Evolutionary conservation across 257 asterid species (phyloP), one percentile per base, ranked within the genome.

Genomic region (Galeopsis tetrahit): DNA sequence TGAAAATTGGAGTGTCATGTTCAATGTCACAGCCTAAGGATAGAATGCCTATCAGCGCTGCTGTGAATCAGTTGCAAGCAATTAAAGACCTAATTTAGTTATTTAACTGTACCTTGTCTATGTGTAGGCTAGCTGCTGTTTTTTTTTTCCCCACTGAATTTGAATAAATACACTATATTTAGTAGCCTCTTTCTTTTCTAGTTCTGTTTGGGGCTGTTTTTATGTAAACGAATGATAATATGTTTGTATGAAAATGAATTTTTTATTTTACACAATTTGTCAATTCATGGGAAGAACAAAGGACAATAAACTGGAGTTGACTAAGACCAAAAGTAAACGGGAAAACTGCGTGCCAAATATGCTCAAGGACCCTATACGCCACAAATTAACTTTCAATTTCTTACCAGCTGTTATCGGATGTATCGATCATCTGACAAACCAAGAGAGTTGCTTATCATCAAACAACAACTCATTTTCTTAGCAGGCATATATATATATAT

Each of bases 401-500:
- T 49, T 14, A 66, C 15, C 56, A 63, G 44, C 70, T 70, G 65
- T 63, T 69, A 55, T 73, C 56, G 34, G 51, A 38, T 72, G 43
- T 11, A 52, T 40, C 70, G n/a, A 56, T 6, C 39, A 4, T 21
- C 5, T 13, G 36, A 17, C 51, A 36, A 51, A 8, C 40, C 48
- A 40, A 69, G 31, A 21, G n/a, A 28, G 13, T 8, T 56, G 36
- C 8, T 31, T 8, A 28, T 15, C 13, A 69, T 36, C 36, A 31
- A 56, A 39, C 40, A 9, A 53, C 28, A 46, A 55, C 58, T 51
- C 57, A n/a, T 28, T 8, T 51, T 7, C 14, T 3, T 46, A 2
- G 1, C 28, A 21, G 28, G 28, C 28, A 21, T 21, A 21, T 21
- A 21, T 21, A 21, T 21, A 21, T 21, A 36, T 9, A 60, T n/a